Evolutionary conservation across 331 rosid genomes (phyloP).

Genomic region (Ulmus americana): DNA sequence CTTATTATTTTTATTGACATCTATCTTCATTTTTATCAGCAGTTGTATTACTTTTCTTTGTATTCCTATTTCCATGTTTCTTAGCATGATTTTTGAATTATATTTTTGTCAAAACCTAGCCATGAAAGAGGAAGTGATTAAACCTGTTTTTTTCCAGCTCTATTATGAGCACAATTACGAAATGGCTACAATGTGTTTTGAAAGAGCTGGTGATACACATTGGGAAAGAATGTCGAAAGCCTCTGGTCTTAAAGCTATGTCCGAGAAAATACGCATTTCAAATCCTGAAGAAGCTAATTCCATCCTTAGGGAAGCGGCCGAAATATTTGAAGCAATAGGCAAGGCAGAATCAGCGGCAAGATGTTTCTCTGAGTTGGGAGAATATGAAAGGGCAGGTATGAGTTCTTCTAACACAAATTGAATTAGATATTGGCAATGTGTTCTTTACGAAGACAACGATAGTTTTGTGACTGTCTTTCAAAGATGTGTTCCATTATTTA

Average conservation of each 20-base stretch:
- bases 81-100: too few relatives aligned
- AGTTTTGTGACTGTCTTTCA: too few relatives aligned
- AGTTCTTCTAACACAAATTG: too few relatives aligned
- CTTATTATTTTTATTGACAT: too few relatives aligned
- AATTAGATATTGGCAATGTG: too few relatives aligned
- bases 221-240: constrained; percentile 74
- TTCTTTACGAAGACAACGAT: too few relatives aligned
- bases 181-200: constrained; percentile 67
- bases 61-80: too few relatives aligned
- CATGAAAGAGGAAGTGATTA: not conserved
- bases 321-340: constrained; percentile 53
- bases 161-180: constrained; percentile 50
- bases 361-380: constrained; percentile 60
- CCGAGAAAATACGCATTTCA: constrained; percentile 31
- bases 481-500: too few relatives aligned
- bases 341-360: constrained; percentile 55
- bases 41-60: too few relatives aligned
- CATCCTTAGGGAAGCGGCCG: constrained; percentile 62
- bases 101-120: too few relatives aligned
- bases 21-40: too few relatives aligned
- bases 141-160: constrained; percentile 28
- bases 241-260: constrained; percentile 47
- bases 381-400: constrained; percentile 60
- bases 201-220: constrained; percentile 52
- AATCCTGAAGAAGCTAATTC: constrained; percentile 42